These are phyloP conservation scores for Bjerkandera adusta DNA, from an alignment of 1,284 basidiomycete genomes.

Conservation along the genomic window DNA sequence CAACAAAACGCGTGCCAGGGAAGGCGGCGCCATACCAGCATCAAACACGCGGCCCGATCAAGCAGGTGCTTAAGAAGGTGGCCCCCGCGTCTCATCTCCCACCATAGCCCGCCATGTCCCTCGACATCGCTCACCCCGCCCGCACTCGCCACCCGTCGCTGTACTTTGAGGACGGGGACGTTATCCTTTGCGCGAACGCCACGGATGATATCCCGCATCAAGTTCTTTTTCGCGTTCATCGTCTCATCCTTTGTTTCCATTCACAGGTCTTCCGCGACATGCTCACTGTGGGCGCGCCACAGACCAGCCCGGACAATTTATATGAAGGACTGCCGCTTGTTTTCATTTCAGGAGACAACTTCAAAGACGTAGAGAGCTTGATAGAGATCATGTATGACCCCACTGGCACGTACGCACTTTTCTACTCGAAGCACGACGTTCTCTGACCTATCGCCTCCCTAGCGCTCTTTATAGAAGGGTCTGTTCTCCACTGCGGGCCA, in stretches of 20 bases:
- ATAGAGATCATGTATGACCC: slow-evolving; percentile 13
- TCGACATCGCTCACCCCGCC: no score
- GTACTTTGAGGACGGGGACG: slow-evolving; percentile 13
- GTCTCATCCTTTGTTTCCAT: slow-evolving; percentile 11
- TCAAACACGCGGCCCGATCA: no score
- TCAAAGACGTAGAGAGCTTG: slow-evolving; percentile 9
- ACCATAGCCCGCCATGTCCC: no score
- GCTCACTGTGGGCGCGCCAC: neutral
- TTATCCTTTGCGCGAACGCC: slow-evolving; percentile 3
- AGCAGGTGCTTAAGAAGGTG: no score
- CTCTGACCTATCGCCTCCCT: neutral
- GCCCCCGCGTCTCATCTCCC: no score
- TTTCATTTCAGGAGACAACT: slow-evolving; percentile 1
- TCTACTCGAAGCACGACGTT: neutral
- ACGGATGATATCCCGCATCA: neutral
- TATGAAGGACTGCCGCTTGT: slow-evolving; percentile 14
- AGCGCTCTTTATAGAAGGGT: neutral
- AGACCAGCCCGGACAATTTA: neutral
- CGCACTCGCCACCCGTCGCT: slow-evolving; percentile 2
- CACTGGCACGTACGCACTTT: slow-evolving; percentile 3
- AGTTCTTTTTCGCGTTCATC: slow-evolving; percentile 16
- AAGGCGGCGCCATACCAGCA: no score
- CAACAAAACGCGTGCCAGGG: no score
- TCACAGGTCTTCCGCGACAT: slow-evolving; percentile 12
- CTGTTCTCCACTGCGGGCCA: neutral